These are phyloP conservation scores for Lactarius hengduanensis DNA, from an alignment of 768 basidiomycete genomes.

Conservation along the genomic window DNA sequence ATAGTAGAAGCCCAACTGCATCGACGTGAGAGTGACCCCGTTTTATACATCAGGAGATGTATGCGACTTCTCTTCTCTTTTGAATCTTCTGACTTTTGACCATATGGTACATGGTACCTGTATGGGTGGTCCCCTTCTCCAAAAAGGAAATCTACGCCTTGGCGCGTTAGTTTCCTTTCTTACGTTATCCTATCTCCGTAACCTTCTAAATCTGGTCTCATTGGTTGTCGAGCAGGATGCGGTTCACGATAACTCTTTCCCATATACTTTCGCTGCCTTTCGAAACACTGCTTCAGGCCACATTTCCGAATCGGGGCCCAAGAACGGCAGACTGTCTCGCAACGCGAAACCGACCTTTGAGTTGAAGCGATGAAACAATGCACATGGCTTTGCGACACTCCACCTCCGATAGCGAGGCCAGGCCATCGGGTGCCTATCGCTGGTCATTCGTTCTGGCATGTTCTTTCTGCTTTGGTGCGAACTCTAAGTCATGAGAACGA, in stretches of 20 bases:
- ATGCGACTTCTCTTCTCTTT: neutral
- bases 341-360: neutral
- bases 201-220: neutral
- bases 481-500: neutral
- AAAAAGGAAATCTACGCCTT: neutral
- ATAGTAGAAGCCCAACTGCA: neutral
- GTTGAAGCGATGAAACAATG: neutral
- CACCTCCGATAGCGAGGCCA: neutral
- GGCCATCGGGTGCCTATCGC: neutral
- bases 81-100: constrained; percentile 6
- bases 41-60: constrained; percentile 1
- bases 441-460: neutral
- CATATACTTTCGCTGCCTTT: neutral
- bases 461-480: neutral
- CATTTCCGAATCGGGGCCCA: neutral
- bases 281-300: constrained; percentile 9
- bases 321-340: neutral
- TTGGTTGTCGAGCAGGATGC: neutral
- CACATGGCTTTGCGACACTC: neutral
- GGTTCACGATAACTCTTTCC: neutral
- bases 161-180: neutral
- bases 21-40: neutral
- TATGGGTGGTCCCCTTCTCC: neutral
- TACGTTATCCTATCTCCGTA: neutral
- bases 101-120: constrained; percentile 10